Base-by-base conservation (phyloP, 2,329 filamentous ascomycete species). In the Ceratocystis alfenasii region DNA sequence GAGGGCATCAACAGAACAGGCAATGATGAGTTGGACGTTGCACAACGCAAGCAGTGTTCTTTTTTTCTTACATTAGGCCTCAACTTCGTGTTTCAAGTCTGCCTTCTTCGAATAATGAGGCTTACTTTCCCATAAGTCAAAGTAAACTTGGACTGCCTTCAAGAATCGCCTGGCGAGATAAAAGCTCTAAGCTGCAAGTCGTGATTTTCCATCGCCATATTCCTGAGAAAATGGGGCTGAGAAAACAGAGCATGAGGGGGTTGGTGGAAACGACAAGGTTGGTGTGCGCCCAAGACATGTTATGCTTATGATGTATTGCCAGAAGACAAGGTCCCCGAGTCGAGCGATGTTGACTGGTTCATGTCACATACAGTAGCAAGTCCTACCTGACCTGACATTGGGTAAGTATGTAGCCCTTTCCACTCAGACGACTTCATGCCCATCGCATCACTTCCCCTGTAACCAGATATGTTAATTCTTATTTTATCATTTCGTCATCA, bases 401-500 rank as follows among this genome's bases (percentile, higher is more conserved):
- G 3, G 12, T 33, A 17, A 17, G 53, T 33, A 5, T n/a, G 28
- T 57, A 2, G 10, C 6, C 30, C 12, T 17, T 59, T 15, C 55
- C 12, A 15, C 7, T 5, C 55, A 25, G 7, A 30, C 15, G 12
- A 33, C 55, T 8, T 15, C 12, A 36, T n/a, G 30, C 28, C 17
- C 7, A 12, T 8, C 8, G 17, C 28, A 33, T 1, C 28, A 59
- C 4, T 36, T 28, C 28, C 28, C 28, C 55, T 59, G 55, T 28
- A 12, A 57, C 28, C 12, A 12, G 25, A 59, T 59, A 20, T n/a
- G n/a, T 33, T n/a, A 59, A 59, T 59, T 36, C 12, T 7, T n/a
- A 59, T 33, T 59, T 59, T 59, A 59, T 59, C 55, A 59, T 7
- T 33, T 30, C n/a, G 17, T n/a, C 55, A 10, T 59, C 55, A 36